Evolutionary conservation across 257 asterid genomes (phyloP).

Genomic region (Solanum piurae): DNA sequence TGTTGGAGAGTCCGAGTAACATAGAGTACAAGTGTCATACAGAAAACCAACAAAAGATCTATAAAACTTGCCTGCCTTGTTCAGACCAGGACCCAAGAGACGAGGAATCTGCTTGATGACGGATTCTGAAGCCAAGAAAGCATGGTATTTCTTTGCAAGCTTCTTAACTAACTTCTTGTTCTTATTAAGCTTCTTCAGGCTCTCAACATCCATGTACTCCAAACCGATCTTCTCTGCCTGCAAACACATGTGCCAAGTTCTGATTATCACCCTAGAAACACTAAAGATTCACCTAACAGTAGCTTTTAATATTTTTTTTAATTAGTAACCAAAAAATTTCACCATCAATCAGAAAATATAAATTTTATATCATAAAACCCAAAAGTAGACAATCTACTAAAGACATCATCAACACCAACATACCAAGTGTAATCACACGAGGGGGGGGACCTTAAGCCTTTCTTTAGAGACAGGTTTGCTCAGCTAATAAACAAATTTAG

Average conservation of each 20-base stretch:
- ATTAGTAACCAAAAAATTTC: not conserved
- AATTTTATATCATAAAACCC: not conserved
- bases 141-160: conserved; percentile 18
- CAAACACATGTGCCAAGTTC: not conserved
- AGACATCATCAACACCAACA: no score
- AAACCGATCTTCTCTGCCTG: conserved; percentile 12
- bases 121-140: conserved; percentile 1
- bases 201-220: conserved; percentile 17
- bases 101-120: conserved; percentile 13
- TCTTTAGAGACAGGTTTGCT: no score
- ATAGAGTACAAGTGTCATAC: not conserved
- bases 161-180: conserved; percentile 17
- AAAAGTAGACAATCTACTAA: not conserved
- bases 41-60: not conserved
- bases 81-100: conserved; percentile 13
- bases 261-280: not conserved
- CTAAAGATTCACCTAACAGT: not conserved
- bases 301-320: not conserved
- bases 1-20: no score
- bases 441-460: no score
- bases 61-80: conserved; percentile 12
- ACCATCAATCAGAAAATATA: not conserved
- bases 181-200: conserved; percentile 12
- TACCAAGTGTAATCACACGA: no score
- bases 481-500: not conserved